phyloP scores from a whole-genome alignment of 2,329 filamentous ascomycete genomes.

The Corinectria fuckeliana region DNA sequence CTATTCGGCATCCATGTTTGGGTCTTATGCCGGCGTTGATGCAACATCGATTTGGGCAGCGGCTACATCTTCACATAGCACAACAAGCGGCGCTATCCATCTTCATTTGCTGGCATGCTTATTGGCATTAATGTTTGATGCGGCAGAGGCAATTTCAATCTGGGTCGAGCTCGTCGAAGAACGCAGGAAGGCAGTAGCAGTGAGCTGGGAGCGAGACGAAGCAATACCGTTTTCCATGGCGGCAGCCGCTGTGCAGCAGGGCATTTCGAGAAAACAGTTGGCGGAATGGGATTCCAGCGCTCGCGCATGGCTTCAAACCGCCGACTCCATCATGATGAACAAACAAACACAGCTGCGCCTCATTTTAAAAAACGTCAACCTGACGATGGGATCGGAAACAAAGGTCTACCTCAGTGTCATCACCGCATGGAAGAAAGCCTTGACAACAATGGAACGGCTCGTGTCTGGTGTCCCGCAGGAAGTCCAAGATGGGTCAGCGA shows the following conservation, averaged over 20 bases:
- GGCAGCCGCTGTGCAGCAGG: slow-evolving; percentile 16
- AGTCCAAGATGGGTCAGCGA: too few relatives aligned
- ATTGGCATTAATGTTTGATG: slow-evolving; percentile 35
- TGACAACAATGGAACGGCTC: too few relatives aligned
- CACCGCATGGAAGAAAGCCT: too few relatives aligned
- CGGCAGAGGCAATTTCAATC: slow-evolving; percentile 35
- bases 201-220: too few relatives aligned
- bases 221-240: not conserved
- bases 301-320: slow-evolving; percentile 45
- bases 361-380: too few relatives aligned
- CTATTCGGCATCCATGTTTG: slow-evolving; percentile 26
- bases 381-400: too few relatives aligned
- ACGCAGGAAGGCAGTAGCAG: slow-evolving; percentile 24
- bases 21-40: slow-evolving; percentile 36
- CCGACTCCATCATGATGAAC: slow-evolving; percentile 34
- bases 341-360: too few relatives aligned
- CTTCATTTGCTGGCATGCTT: slow-evolving; percentile 43
- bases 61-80: slow-evolving; percentile 41
- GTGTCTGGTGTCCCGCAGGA: too few relatives aligned
- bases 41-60: slow-evolving; percentile 46
- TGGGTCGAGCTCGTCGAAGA: slow-evolving; percentile 37
- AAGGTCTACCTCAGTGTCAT: too few relatives aligned
- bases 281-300: slow-evolving; percentile 47
- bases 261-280: slow-evolving; percentile 37
- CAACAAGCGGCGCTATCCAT: slow-evolving; percentile 27